Percentiles rank a stretch among this genome's conserved stretches.
Evolutionary conservation across 306 rosid genomes (phyloP).

Genomic region (Delonix regia): DNA sequence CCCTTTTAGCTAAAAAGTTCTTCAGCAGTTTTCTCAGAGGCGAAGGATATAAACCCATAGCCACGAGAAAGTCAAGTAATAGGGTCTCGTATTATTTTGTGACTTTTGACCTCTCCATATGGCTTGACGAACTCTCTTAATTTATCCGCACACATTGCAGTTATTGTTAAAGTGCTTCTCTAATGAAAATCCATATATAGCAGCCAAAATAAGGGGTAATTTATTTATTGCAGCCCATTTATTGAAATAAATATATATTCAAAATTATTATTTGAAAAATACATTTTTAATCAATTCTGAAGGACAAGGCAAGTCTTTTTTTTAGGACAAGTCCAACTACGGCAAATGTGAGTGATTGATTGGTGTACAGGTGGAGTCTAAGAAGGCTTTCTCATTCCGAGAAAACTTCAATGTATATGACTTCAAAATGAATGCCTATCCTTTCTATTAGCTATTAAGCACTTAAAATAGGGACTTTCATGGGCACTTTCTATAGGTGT

Average conservation of each 20-base stretch:
- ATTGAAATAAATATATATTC: not conserved
- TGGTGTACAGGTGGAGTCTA: too few relatives aligned
- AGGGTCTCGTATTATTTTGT: constrained; percentile 84
- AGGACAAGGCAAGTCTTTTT: not conserved
- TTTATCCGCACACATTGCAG: constrained; percentile 57
- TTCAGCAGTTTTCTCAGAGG: constrained; percentile 81
- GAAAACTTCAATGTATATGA: too few relatives aligned
- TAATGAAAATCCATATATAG: constrained; percentile 21
- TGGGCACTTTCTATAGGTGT: too few relatives aligned
- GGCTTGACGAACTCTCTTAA: constrained; percentile 69
- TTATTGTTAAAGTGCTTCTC: constrained; percentile 3
- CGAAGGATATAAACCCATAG: constrained; percentile 74
- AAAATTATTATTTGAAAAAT: constrained; percentile 1
- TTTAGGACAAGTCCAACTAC: too few relatives aligned
- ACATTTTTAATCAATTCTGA: not conserved
- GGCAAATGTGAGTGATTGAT: too few relatives aligned
- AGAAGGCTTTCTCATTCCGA: too few relatives aligned
- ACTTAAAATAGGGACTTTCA: too few relatives aligned
- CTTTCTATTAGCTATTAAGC: too few relatives aligned
- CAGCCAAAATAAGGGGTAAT: constrained; percentile 10
- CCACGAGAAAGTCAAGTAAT: constrained; percentile 80
- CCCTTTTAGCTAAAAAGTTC: constrained; percentile 77
- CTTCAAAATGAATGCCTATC: too few relatives aligned
- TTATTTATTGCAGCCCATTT: not conserved
- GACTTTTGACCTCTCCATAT: constrained; percentile 74